Evolutionary conservation across 345 rosid genomes (phyloP).

Genomic region (Pseudoturritis turrita): DNA sequence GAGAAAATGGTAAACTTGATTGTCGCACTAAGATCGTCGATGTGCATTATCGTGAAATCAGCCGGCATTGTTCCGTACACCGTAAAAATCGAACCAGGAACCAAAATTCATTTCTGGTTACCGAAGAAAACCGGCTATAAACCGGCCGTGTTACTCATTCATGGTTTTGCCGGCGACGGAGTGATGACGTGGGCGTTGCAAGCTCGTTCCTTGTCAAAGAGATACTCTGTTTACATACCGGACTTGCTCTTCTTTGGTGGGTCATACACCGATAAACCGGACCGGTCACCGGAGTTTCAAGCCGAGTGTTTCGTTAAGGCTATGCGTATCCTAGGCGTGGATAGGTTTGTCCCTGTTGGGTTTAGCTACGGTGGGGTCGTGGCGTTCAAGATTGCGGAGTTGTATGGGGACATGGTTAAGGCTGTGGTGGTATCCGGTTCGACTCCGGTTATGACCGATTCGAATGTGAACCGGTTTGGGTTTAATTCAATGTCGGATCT

Average conservation of each 20-base stretch:
- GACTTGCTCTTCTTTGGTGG: constrained; percentile 80
- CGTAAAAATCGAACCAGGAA: constrained; percentile 62
- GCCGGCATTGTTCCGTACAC: constrained; percentile 49
- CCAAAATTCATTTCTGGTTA: constrained; percentile 66
- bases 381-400: constrained; percentile 61
- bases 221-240: constrained; percentile 68
- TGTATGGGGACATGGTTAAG: constrained; percentile 41
- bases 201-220: constrained; percentile 47
- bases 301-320: constrained; percentile 52
- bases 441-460: constrained; percentile 59
- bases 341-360: constrained; percentile 45
- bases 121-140: constrained; percentile 48
- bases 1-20: constrained; percentile 67
- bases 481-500: constrained; percentile 68
- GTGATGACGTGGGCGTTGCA: constrained; percentile 87
- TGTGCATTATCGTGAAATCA: constrained; percentile 55
- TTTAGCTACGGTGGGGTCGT: constrained; percentile 76
- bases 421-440: constrained; percentile 76
- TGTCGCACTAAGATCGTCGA: constrained; percentile 55
- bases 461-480: constrained; percentile 44
- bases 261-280: constrained; percentile 64
- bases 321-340: constrained; percentile 41
- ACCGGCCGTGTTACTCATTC: constrained; percentile 61
- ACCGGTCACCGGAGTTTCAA: constrained; percentile 52
- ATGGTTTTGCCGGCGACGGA: constrained; percentile 81